Evolutionary conservation across 2,329 filamentous ascomycete species (phyloP).

Genomic region (Fusarium torulosum): DNA sequence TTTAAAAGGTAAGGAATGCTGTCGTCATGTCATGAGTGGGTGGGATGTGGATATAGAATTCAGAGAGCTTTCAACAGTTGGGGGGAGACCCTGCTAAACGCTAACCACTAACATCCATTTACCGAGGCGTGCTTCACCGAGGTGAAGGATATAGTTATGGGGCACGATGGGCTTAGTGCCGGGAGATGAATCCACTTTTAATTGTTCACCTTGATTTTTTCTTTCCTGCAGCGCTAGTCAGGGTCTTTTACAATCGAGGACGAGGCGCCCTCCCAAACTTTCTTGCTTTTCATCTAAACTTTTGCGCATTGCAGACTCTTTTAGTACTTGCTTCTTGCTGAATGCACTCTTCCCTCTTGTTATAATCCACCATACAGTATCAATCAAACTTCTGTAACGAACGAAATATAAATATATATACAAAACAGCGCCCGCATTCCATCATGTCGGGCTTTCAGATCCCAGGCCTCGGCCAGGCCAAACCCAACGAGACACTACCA

Average conservation of each 20-base stretch:
- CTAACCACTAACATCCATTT: constrained; percentile 23
- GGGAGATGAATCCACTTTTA: constrained; percentile 34
- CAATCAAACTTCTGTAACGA: not conserved
- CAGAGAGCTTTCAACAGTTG: constrained; percentile 49
- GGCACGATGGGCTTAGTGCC: constrained; percentile 30
- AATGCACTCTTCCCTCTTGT: not conserved
- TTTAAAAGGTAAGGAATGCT: constrained; percentile 43
- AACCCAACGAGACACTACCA: constrained; percentile 57
- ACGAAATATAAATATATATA: constrained; percentile 1
- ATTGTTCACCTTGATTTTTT: constrained; percentile 53
- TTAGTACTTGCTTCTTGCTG: too few relatives aligned
- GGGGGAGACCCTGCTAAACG: constrained; percentile 26
- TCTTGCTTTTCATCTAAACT: constrained; percentile 11
- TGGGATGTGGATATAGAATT: constrained; percentile 17
- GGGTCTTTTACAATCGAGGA: constrained; percentile 27
- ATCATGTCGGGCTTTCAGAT: constrained; percentile 60
- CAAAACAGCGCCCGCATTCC: not conserved
- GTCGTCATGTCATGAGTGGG: constrained; percentile 46
- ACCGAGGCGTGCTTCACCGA: constrained; percentile 39
- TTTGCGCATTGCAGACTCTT: constrained; percentile 21
- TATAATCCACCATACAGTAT: too few relatives aligned
- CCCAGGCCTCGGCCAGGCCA: constrained; percentile 59
- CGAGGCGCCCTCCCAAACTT: constrained; percentile 18
- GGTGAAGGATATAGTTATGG: constrained; percentile 34
- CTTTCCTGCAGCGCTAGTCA: constrained; percentile 28